Percentiles rank a stretch among this genome's conserved stretches.
phyloP scores from a whole-genome alignment of 2,329 filamentous ascomycete genomes.

The Ceratocystis albifundus region DNA sequence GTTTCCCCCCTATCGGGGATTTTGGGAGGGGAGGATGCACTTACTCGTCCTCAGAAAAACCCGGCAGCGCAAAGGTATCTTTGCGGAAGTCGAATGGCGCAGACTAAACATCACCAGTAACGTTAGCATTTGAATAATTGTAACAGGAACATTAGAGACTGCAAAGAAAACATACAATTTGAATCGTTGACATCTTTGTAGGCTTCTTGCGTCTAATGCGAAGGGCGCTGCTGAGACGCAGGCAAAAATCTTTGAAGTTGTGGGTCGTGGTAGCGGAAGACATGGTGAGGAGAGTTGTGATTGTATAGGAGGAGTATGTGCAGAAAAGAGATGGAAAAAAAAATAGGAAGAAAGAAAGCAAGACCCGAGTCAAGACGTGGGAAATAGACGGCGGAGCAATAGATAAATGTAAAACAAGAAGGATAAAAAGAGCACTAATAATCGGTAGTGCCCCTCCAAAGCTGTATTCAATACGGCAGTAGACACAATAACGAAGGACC shows the following conservation, averaged over 20 bases:
- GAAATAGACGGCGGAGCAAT: neutral
- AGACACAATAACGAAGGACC: neutral
- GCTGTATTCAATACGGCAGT: neutral
- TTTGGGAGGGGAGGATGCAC: constrained; percentile 27
- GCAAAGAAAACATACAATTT: constrained; percentile 36
- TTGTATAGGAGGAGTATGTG: neutral
- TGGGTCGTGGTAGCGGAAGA: constrained; percentile 24
- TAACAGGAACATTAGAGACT: neutral
- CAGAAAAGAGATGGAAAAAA: neutral
- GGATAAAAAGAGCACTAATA: neutral
- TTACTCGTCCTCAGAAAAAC: constrained; percentile 49
- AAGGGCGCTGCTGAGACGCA: constrained; percentile 37
- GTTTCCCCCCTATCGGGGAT: neutral
- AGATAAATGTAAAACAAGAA: neutral
- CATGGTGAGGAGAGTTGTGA: constrained; percentile 13
- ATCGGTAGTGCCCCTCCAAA: constrained; percentile 1
- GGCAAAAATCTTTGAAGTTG: constrained; percentile 36
- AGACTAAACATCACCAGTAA: constrained; percentile 35
- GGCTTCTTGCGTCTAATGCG: constrained; percentile 34
- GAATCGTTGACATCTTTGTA: constrained; percentile 30
- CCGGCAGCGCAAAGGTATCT: constrained; percentile 42
- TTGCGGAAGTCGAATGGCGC: constrained; percentile 48
- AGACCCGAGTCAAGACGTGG: neutral
- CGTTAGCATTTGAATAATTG: neutral
- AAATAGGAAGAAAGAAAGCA: constrained; percentile 6